Evolutionary conservation across 805 yeast species (phyloP), one percentile per base, ranked within the genome.

Genomic region (Candida namnaoensis): DNA sequence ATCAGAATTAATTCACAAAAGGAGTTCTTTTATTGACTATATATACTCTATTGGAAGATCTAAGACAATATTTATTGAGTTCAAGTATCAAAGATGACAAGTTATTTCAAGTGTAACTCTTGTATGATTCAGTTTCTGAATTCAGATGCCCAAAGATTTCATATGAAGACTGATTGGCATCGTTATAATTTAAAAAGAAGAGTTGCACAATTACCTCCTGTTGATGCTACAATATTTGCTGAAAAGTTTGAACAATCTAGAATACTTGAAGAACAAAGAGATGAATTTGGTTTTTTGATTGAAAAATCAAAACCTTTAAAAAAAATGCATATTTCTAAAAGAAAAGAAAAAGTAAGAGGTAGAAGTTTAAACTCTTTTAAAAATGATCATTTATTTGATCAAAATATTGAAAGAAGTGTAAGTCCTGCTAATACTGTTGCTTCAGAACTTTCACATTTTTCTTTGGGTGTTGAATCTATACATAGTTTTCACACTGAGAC

Each of bases 81-180:
- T n/a, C n/a, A n/a, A 27, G 28, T 9, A 27, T 7, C 28, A 7
- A 53, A 49, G 35, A 41, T 47, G 11, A 39, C 50, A 4, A 42
- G 57, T 5, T 52, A 54, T 34, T 79, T 72, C 60, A 88, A 96
- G 11, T 93, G 99, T 64, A 86, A 90, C 56, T 82, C 96, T 19
- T 93, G 99, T 62, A 79, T 78, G 24, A 77, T 88, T 48, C 80
- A 80, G 37, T 93, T 93, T 56, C 76, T 81, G 36, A 70, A 80
- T 33, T 82, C 95, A n/a, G 93, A 82, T 47, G 69, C 80, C 44
- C 99, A 93, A 65, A 72, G 98, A 47, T 74, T 73, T 48, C 99
- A 93, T 60, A 93, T 93, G 99, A 88, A 86, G 58, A 81, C 96
- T 3, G 99, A 93, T 43, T 93, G 99, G 99, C 99, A 93, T 58